Conservation (phyloP, 345 rosid genomes). For the Pugionium dolabratum region DNA sequence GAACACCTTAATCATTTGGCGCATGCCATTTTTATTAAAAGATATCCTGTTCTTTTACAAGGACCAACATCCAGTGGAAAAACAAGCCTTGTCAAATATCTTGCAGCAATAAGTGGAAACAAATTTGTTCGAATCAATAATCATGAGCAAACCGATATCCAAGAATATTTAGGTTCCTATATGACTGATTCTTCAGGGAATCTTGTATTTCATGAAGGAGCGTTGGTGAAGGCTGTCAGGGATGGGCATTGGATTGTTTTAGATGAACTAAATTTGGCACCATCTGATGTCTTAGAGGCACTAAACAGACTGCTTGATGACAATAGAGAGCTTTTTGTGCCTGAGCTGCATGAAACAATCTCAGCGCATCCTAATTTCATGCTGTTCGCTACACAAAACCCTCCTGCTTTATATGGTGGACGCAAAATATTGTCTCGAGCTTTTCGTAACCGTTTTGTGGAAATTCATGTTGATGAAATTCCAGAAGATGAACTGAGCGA, state of each 20-base stretch:
- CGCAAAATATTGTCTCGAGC: constrained; percentile 98
- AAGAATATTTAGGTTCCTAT: constrained; percentile 90
- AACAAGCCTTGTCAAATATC: constrained; percentile 96
- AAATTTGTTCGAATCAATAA: constrained; percentile 91
- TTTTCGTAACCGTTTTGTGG: constrained; percentile 95
- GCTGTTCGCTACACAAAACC: constrained; percentile 99
- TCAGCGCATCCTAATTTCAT: constrained; percentile 87
- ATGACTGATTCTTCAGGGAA: constrained; percentile 76
- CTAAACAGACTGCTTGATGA: constrained; percentile 91
- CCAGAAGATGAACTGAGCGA: constrained; percentile 80
- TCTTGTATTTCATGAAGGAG: constrained; percentile 93
- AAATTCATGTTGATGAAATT: constrained; percentile 96
- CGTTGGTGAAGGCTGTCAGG: constrained; percentile 87
- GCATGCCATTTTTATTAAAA: constrained; percentile 77
- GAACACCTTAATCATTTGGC: constrained; percentile 77
- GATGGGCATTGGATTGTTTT: constrained; percentile 92
- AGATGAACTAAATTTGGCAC: constrained; percentile 95
- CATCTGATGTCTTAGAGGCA: constrained; percentile 96
- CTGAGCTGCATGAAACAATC: constrained; percentile 74
- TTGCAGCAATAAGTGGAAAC: constrained; percentile 82
- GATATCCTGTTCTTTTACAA: constrained; percentile 89
- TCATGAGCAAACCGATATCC: constrained; percentile 94
- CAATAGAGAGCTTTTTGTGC: constrained; percentile 91
- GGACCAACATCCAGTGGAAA: constrained; percentile 99
- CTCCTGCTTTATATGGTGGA: constrained; percentile 90